phyloP scores from a whole-genome alignment of 2,329 filamentous ascomycete species.

The Juglanconis oblonga region DNA sequence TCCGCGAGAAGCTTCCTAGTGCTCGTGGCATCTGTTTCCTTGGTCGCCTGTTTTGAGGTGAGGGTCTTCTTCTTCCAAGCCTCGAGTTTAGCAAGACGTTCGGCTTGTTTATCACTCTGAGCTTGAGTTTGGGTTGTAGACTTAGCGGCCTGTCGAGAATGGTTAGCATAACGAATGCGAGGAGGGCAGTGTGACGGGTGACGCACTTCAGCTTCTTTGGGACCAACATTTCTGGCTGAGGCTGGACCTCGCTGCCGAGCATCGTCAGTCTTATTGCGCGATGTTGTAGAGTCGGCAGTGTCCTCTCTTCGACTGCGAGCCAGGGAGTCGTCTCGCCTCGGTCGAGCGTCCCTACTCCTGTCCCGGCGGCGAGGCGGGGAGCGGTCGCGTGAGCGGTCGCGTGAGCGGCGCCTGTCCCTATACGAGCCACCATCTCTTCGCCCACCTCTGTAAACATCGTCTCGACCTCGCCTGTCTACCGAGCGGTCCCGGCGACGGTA shows the following conservation, averaged over 20 bases:
- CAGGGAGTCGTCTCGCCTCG: slow-evolving; percentile 70
- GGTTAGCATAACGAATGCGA: slow-evolving; percentile 22
- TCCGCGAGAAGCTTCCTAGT: slow-evolving; percentile 67
- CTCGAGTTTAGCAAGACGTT: slow-evolving; percentile 76
- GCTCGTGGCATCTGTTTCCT: slow-evolving; percentile 66
- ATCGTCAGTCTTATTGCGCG: slow-evolving; percentile 65
- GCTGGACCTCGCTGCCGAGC: slow-evolving; percentile 53
- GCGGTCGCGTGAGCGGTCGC: slow-evolving; percentile 43
- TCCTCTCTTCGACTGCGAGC: slow-evolving; percentile 62
- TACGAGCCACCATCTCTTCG: slow-evolving; percentile 51
- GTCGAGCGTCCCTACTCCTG: slow-evolving; percentile 64
- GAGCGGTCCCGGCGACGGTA: slow-evolving; percentile 70
- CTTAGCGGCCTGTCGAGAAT: slow-evolving; percentile 49
- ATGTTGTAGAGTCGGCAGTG: slow-evolving; percentile 64
- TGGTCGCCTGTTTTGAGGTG: slow-evolving; percentile 59
- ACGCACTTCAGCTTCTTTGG: slow-evolving; percentile 58
- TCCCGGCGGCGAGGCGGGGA: slow-evolving; percentile 56
- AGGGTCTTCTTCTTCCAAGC: slow-evolving; percentile 92
- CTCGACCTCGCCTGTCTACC: slow-evolving; percentile 48
- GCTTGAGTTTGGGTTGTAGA: slow-evolving; percentile 50
- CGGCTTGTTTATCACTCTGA: slow-evolving; percentile 75
- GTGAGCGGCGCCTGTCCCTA: slow-evolving; percentile 61
- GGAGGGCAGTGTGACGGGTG: not conserved
- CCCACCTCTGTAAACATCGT: slow-evolving; percentile 60
- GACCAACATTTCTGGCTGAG: slow-evolving; percentile 44